These are phyloP conservation scores for Sungouiozyma intestinalis DNA, from an alignment of 805 yeast genomes.

Conservation along the genomic window DNA sequence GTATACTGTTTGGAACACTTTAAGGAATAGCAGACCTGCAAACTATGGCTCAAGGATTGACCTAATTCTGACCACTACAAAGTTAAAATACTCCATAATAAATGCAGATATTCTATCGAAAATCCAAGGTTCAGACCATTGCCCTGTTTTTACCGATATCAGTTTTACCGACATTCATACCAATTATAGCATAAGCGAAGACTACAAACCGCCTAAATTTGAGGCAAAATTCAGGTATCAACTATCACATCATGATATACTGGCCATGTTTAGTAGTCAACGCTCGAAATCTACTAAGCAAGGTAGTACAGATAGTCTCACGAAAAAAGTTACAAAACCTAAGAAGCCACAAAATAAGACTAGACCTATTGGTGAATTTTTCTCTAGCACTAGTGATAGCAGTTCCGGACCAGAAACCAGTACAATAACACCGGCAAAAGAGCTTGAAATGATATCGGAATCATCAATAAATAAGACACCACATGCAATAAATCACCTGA, in stretches of 20 bases:
- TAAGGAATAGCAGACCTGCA: constrained; percentile 61
- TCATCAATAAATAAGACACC: background rate
- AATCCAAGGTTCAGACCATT: constrained; percentile 84
- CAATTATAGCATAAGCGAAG: background rate
- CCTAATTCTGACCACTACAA: constrained; percentile 45
- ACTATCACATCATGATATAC: constrained; percentile 27
- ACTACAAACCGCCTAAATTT: constrained; percentile 29
- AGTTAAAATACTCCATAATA: constrained; percentile 25
- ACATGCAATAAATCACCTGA: background rate
- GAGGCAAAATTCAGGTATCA: constrained; percentile 46
- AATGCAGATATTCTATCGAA: constrained; percentile 52
- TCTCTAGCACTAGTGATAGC: background rate
- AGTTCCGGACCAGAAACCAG: background rate
- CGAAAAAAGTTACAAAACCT: constrained; percentile 1
- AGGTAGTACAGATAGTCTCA: background rate
- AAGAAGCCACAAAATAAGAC: constrained; percentile 1
- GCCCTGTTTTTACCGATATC: constrained; percentile 77
- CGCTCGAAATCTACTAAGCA: background rate
- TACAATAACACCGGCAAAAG: background rate
- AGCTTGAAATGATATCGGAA: background rate
- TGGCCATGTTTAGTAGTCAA: constrained; percentile 27
- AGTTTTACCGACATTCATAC: background rate
- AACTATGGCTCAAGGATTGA: constrained; percentile 89
- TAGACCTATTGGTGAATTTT: constrained; percentile 8
- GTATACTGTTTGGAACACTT: constrained; percentile 90